Conservation (phyloP, 108 stramenopile species). For the Nitzschia sp. region DNA sequence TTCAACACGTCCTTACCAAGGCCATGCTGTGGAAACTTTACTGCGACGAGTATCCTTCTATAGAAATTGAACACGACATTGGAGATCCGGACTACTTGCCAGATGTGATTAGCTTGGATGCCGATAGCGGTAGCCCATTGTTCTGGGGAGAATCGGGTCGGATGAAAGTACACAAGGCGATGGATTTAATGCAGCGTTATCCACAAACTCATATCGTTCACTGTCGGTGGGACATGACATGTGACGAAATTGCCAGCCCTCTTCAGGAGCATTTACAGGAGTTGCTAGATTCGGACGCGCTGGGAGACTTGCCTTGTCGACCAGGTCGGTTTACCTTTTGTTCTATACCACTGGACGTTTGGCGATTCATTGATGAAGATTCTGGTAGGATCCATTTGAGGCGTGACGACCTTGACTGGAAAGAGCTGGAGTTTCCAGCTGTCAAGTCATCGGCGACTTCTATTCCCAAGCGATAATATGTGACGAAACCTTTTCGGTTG, state of each 20-base stretch:
- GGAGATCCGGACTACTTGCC: conserved; percentile 39
- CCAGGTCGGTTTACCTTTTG: conserved; percentile 30
- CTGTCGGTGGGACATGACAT: conserved; percentile 32
- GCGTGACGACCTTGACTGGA: conserved; percentile 19
- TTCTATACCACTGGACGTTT: conserved; percentile 30
- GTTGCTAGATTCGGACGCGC: conserved; percentile 1
- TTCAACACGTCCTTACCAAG: conserved; percentile 40
- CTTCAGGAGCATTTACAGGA: conserved; percentile 20
- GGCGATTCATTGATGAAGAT: conserved; percentile 38
- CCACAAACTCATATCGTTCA: conserved; percentile 32
- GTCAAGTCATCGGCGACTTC: not conserved
- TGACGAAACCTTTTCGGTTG: too few species aligned
- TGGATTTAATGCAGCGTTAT: conserved; percentile 38
- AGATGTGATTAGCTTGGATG: conserved; percentile 25
- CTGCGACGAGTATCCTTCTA: conserved; percentile 14
- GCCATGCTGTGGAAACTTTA: conserved; percentile 35
- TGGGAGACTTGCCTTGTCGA: conserved; percentile 10
- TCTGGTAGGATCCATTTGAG: conserved; percentile 18
- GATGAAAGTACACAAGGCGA: conserved; percentile 37
- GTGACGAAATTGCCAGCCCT: conserved; percentile 17
- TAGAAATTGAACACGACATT: conserved; percentile 43
- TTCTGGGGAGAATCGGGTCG: conserved; percentile 48
- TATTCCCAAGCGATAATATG: not conserved
- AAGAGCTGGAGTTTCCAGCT: conserved; percentile 25
- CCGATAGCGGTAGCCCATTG: not conserved